Conservation (phyloP, 2,329 filamentous ascomycete species). For the Pseudogymnoascus sp. region DNA sequence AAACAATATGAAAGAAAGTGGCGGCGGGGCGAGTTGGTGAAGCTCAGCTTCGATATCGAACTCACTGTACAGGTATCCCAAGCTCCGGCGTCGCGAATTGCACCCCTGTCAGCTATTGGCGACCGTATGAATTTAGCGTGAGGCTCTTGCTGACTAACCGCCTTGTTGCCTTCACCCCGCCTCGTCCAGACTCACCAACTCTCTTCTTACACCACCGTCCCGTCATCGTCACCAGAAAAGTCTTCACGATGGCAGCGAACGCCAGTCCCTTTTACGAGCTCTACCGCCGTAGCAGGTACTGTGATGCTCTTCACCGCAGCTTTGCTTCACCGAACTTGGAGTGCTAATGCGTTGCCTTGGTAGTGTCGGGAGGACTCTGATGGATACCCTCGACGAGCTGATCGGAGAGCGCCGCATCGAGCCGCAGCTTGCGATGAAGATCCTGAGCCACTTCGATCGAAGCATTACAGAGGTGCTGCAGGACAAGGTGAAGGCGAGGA, state of each 20-base stretch:
- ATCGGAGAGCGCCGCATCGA: conserved; percentile 94
- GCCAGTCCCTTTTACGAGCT: conserved; percentile 76
- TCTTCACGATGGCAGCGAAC: conserved; percentile 38
- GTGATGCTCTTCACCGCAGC: conserved; percentile 22
- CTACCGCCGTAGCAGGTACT: conserved; percentile 95
- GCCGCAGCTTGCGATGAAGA: conserved; percentile 97
- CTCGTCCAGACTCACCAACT: not conserved
- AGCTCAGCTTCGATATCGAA: conserved; percentile 3
- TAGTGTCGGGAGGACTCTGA: conserved; percentile 87
- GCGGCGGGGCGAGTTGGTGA: conserved; percentile 6
- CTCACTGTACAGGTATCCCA: conserved; percentile 2
- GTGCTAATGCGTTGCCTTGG: conserved; percentile 11
- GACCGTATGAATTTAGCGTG: not conserved
- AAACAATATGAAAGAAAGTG: conserved; percentile 5
- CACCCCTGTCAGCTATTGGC: not conserved
- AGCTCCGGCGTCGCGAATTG: not conserved
- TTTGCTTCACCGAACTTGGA: conserved; percentile 25
- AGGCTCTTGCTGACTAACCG: conserved; percentile 2
- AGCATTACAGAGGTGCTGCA: conserved; percentile 84
- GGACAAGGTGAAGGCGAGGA: conserved; percentile 81
- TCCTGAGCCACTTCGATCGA: conserved; percentile 90
- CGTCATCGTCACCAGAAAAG: conserved; percentile 5
- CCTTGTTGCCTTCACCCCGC: not conserved
- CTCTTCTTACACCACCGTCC: not conserved
- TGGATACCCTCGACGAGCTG: conserved; percentile 92